Base-by-base conservation (phyloP, 2,329 filamentous ascomycete genomes). In the Pseudogymnoascus sp. region DNA sequence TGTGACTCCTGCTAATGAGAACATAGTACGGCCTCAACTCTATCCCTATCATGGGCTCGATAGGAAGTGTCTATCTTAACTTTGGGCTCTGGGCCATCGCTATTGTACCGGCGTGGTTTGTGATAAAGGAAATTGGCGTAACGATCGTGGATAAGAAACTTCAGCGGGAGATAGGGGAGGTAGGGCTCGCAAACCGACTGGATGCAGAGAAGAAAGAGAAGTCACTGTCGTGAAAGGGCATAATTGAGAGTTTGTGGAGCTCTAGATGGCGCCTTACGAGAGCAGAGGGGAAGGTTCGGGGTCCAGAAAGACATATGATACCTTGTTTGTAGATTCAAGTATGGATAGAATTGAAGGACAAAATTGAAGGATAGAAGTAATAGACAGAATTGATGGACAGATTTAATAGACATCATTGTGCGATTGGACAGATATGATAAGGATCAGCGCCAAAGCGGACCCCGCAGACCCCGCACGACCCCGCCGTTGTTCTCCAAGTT, bases 61-160 rank as follows among this genome's bases (percentile, higher is more conserved):
- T 89, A 2, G 88, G 87, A 2, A 85, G 80, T 14, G 80, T 90
- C 0, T 91, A 91, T 71, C 77, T 90, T 69, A 91, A 90, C 70
- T 90, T 90, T 71, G 83, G 77, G 0, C 77, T 91, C 0, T 91
- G 87, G 87, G 87, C 77, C 0, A 68, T 88, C 0, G 80, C 87
- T 0, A 76, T 91, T 10, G 68, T 80, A 1, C 89, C 88, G 0
- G 87, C 85, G 0, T 92, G 88, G 88, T 68, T 88, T 14, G 84
- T 91, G 0, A 69, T 90, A 6, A 71, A 66, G 31, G 64, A 71
- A 34, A 71, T 72, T 39, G 71, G 71, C 2, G 69, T 71, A 2
- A 71, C 62, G 0, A 62, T 72, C 14, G 67, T 68, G 1, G 67
- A 71, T 60, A 69, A 66, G 36, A 72, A 72, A 43, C 41, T 71